phyloP scores from a whole-genome alignment of 2,329 filamentous ascomycete genomes.

The Acrodontium crateriforme region DNA sequence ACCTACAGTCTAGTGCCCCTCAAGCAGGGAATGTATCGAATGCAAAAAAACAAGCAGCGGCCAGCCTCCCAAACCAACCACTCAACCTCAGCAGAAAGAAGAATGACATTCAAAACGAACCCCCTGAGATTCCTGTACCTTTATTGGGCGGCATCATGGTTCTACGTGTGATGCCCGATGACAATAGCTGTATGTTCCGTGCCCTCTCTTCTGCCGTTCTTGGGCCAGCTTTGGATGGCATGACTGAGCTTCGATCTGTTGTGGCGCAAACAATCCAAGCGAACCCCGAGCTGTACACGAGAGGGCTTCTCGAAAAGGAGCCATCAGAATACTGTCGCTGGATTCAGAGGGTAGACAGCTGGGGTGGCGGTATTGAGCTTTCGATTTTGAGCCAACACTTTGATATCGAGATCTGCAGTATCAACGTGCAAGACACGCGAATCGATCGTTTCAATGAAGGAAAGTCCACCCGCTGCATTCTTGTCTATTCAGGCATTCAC shows the following conservation, averaged over 20 bases:
- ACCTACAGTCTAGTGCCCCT: not conserved
- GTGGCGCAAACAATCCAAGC: slow-evolving; percentile 66
- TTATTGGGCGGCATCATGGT: slow-evolving; percentile 46
- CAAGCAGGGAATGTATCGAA: slow-evolving; percentile 5
- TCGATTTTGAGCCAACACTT: slow-evolving; percentile 75
- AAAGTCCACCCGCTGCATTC: slow-evolving; percentile 52
- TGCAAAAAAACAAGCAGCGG: slow-evolving; percentile 11
- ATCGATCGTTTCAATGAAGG: slow-evolving; percentile 70
- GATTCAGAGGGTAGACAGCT: slow-evolving; percentile 67
- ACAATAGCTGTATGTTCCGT: slow-evolving; percentile 89
- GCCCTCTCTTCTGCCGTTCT: slow-evolving; percentile 74
- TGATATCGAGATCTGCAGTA: slow-evolving; percentile 69
- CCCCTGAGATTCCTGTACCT: slow-evolving; percentile 46
- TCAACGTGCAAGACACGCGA: slow-evolving; percentile 58
- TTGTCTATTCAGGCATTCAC: slow-evolving; percentile 86
- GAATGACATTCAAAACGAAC: slow-evolving; percentile 37
- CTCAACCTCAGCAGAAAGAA: slow-evolving; percentile 30
- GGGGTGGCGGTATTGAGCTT: slow-evolving; percentile 87
- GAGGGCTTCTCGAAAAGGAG: slow-evolving; percentile 57
- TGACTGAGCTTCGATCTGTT: slow-evolving; percentile 60
- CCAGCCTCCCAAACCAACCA: slow-evolving; percentile 13
- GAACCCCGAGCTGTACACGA: slow-evolving; percentile 58
- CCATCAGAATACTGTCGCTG: slow-evolving; percentile 66
- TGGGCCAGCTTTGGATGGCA: slow-evolving; percentile 45
- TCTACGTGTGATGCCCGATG: slow-evolving; percentile 88